A percentile compares a stretch with the other conserved stretches of the same genome.
These are phyloP conservation scores for Aspergillus sp. DNA, from an alignment of 2,329 filamentous ascomycete species.

Conservation along the genomic window DNA sequence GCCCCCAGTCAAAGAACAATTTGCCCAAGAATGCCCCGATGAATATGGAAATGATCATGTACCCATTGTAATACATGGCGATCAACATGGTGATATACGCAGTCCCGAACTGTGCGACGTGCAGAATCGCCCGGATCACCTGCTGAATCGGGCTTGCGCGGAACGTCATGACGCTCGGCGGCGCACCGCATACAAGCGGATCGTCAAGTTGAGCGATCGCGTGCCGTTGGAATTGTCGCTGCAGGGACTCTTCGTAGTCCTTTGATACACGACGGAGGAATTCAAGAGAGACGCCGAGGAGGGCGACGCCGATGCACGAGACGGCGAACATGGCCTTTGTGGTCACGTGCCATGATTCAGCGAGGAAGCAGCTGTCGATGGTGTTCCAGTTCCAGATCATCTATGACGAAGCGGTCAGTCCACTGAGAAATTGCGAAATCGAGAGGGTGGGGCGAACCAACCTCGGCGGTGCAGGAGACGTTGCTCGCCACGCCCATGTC, in stretches of 20 bases:
- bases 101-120: constrained; percentile 17
- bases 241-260: constrained; percentile 18
- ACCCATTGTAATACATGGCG: constrained; percentile 23
- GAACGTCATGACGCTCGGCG: constrained; percentile 14
- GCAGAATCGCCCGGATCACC: constrained; percentile 17
- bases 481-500: constrained; percentile 14
- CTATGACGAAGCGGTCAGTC: constrained; percentile 7
- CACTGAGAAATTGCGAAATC: too few species aligned
- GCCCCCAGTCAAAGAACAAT: constrained; percentile 20
- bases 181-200: constrained; percentile 11
- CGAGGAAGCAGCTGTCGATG: constrained; percentile 28
- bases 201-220: constrained; percentile 11
- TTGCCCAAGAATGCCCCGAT: constrained; percentile 21
- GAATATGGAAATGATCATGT: constrained; percentile 23
- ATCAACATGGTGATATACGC: constrained; percentile 22
- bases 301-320: constrained; percentile 21
- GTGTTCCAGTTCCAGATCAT: constrained; percentile 35
- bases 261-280: constrained; percentile 21
- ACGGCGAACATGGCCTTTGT: constrained; percentile 22
- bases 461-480: constrained; percentile 28
- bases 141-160: constrained; percentile 20
- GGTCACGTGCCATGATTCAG: constrained; percentile 19
- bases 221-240: constrained; percentile 21
- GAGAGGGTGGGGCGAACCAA: constrained; percentile 20
- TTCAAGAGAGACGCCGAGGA: constrained; percentile 19